Evolutionary conservation across 2,329 filamentous ascomycete genomes (phyloP).

Genomic region (Scedosporium dehoogii): DNA sequence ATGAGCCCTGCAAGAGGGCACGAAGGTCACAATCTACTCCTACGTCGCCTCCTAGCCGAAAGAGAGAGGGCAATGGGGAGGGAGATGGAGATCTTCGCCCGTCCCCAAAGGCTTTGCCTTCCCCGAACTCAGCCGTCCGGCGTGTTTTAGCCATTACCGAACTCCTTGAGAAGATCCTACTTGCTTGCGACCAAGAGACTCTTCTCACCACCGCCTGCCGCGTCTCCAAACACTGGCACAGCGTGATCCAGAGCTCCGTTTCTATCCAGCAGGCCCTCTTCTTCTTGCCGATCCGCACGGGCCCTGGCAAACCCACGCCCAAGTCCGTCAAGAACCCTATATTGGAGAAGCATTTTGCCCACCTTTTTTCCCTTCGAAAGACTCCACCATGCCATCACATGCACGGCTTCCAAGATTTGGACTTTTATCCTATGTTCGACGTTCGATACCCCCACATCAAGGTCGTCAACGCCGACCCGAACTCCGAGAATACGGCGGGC

Average conservation of each 20-base stretch:
- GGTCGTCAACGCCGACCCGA: not conserved
- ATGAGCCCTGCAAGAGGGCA: not conserved
- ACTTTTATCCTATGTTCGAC: constrained; percentile 6
- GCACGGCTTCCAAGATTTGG: constrained; percentile 4
- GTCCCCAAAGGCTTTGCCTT: not conserved
- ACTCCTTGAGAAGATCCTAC: constrained; percentile 17
- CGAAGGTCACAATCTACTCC: not conserved
- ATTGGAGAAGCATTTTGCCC: constrained; percentile 2
- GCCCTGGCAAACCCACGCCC: not conserved
- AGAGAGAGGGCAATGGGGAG: too few relatives aligned
- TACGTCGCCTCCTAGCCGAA: not conserved
- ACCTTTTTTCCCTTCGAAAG: not conserved
- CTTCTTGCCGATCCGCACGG: not conserved
- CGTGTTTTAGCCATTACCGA: constrained; percentile 14
- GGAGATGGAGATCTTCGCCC: not conserved
- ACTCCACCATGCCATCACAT: not conserved
- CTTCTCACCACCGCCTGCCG: constrained; percentile 16
- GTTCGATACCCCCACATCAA: constrained; percentile 1
- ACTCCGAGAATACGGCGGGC: not conserved
- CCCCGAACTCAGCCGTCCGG: not conserved
- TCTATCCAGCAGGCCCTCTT: constrained; percentile 9
- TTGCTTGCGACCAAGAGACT: constrained; percentile 16
- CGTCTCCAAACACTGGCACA: constrained; percentile 15
- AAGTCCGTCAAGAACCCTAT: constrained; percentile 1
- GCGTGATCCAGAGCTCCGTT: constrained; percentile 1